phyloP scores from a whole-genome alignment of 2,329 filamentous ascomycete species.

The Ophiostoma sp. region DNA sequence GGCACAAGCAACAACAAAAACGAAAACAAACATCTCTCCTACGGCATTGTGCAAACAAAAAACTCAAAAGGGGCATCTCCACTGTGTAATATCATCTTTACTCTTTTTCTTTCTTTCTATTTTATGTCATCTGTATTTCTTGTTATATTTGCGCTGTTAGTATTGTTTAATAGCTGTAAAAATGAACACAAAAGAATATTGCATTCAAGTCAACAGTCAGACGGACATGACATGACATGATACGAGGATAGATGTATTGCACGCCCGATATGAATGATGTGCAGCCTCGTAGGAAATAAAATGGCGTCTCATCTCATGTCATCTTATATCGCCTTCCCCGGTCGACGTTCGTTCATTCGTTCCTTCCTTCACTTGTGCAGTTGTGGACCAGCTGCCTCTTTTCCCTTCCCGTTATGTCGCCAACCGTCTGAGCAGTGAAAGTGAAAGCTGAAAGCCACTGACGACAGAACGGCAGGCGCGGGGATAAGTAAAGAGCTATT shows the following conservation, averaged over 20 bases:
- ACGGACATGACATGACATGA: not conserved
- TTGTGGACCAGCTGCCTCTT: not conserved
- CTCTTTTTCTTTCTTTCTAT: not conserved
- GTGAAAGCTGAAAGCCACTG: not conserved
- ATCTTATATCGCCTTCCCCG: not conserved
- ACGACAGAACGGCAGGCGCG: not conserved
- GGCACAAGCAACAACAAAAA: conserved; percentile 3
- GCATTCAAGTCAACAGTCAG: not conserved
- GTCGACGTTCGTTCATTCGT: not conserved
- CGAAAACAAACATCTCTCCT: conserved; percentile 2
- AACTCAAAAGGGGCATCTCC: conserved; percentile 25
- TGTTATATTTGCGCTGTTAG: not conserved
- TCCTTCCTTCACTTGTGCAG: not conserved
- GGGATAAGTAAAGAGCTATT: not conserved
- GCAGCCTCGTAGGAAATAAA: not conserved
- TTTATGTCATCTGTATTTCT: not conserved
- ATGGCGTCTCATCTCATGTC: not conserved
- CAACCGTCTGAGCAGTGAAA: not conserved
- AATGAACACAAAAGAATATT: not conserved
- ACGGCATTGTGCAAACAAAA: not conserved
- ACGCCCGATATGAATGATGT: not conserved
- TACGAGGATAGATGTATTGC: not conserved
- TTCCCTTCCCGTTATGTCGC: not conserved
- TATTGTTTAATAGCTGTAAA: conserved; percentile 1
- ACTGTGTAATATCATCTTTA: conserved; percentile 24